A percentile compares a stretch with the other conserved stretches of the same genome.
These are phyloP conservation scores for Fagopyrum esculentum DNA, from an alignment of 148 eudicot species.

Conservation along the genomic window DNA sequence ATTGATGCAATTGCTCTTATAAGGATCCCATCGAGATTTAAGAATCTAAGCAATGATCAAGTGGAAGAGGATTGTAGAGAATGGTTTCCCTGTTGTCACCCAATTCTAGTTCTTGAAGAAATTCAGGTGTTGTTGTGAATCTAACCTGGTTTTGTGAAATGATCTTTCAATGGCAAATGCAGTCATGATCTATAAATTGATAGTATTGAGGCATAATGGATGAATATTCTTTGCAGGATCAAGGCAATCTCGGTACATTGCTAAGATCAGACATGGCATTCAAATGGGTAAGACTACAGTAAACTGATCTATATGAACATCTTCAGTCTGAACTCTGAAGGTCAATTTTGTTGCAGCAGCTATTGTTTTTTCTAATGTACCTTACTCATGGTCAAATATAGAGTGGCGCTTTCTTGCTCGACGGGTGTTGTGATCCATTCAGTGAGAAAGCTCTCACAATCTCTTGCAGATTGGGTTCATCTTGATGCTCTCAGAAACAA, in stretches of 20 bases:
- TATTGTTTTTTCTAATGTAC: neutral
- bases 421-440: conserved; percentile 95
- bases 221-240: conserved; percentile 50
- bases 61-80: conserved; percentile 28
- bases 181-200: neutral
- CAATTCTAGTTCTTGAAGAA: conserved; percentile 87
- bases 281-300: conserved; percentile 66
- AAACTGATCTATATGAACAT: neutral
- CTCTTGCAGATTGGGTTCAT: conserved; percentile 67
- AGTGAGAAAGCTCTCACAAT: conserved; percentile 85
- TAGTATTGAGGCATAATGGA: neutral
- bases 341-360: neutral
- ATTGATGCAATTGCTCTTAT: conserved; percentile 65
- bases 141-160: neutral
- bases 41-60: conserved; percentile 30
- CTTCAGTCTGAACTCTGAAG: neutral
- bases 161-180: neutral
- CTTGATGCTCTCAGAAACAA: conserved; percentile 35
- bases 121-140: conserved; percentile 52
- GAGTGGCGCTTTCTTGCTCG: conserved; percentile 68
- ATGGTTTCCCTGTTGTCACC: conserved; percentile 52
- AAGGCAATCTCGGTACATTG: conserved; percentile 91
- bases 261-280: conserved; percentile 91
- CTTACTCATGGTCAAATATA: conserved; percentile 6
- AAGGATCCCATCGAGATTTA: conserved; percentile 61